Conservation (phyloP, 2,329 filamentous ascomycete species). For the Ascochyta viciae-villosae region DNA sequence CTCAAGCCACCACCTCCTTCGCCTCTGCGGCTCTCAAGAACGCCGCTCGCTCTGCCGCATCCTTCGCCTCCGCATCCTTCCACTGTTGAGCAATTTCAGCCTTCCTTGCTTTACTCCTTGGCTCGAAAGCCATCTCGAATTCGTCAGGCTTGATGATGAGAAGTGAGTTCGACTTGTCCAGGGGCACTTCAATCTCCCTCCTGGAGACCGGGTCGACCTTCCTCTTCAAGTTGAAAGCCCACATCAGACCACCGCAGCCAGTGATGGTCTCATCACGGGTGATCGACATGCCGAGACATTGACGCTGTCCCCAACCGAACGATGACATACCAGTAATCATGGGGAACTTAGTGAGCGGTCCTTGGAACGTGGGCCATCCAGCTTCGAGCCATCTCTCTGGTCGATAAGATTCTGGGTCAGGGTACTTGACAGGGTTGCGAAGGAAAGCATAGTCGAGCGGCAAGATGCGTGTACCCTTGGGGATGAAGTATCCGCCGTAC, state of each 20-base stretch:
- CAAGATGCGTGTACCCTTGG: constrained; percentile 54
- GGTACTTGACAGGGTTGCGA: constrained; percentile 63
- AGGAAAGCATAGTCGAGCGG: constrained; percentile 48
- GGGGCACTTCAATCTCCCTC: constrained; percentile 52
- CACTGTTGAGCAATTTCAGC: constrained; percentile 40
- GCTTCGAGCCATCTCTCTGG: constrained; percentile 69
- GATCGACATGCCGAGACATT: constrained; percentile 68
- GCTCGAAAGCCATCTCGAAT: constrained; percentile 63
- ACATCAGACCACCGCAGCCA: constrained; percentile 59
- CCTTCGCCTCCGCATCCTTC: constrained; percentile 47
- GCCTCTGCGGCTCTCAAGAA: constrained; percentile 42
- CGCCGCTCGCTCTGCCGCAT: constrained; percentile 43
- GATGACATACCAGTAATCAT: constrained; percentile 70
- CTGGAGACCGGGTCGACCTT: constrained; percentile 56
- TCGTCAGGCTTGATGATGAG: constrained; percentile 65
- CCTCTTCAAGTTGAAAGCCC: constrained; percentile 57
- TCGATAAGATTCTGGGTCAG: constrained; percentile 67
- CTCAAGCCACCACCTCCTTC: constrained; percentile 8
- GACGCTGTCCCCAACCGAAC: constrained; percentile 69
- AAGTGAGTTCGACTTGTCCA: constrained; percentile 61
- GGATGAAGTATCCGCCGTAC: constrained; percentile 58
- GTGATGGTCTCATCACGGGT: constrained; percentile 64
- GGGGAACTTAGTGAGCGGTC: constrained; percentile 68
- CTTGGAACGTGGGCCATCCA: constrained; percentile 70
- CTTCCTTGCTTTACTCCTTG: constrained; percentile 53